Base-by-base conservation (phyloP, 495 filamentous ascomycete species). In the Pseudotulostoma volvatum region DNA sequence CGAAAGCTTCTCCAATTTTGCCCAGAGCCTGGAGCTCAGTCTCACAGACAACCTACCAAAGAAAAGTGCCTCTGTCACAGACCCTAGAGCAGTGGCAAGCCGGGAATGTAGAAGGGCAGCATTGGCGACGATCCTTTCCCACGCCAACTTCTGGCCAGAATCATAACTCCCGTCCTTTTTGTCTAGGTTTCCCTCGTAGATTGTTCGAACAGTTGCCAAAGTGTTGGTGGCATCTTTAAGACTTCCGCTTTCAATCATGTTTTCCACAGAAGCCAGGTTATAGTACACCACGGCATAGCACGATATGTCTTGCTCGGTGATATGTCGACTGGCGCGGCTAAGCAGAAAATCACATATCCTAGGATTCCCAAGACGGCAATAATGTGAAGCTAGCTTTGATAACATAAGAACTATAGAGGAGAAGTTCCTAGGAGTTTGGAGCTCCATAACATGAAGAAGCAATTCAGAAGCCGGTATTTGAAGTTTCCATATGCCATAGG, bases 311-410 rank as follows among this genome's bases (percentile, higher is more conserved):
- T 52, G 45, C 14, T 55, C 51, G 15, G 54, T 47, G 19, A 70
- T 39, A 43, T 70, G 65, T 15, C 61, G 58, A 36, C 60, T 67
- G 7, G 80, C 76, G 37, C 72, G 69, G 2, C 60, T 60, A 14
- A 94, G 64, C 1, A 73, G 51, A 31, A 76, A 53, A 23, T 75
- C 74, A 28, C 85, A 84, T 50, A 82, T 80, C 9, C 69, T 70
- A 14, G 79, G 79, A 44, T 82, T 79, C 18, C 90, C 90, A 39
- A 88, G 70, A 14, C 69, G 71, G 36, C 83, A 70, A 49, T 85
- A 83, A 43, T 87, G 81, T 3, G 75, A 44, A 1, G 76, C 81
- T 1, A 93, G 59, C 0, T 59, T 58, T 11, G 72, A 70, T 20
- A 79, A 65, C 36, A 72, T 63, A 14, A 64, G 46, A 5, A 86